Evolutionary conservation across 192 early-diverging fungal species (phyloP), one percentile per base, ranked within the genome.

Genomic region (Entrophospora sp.): DNA sequence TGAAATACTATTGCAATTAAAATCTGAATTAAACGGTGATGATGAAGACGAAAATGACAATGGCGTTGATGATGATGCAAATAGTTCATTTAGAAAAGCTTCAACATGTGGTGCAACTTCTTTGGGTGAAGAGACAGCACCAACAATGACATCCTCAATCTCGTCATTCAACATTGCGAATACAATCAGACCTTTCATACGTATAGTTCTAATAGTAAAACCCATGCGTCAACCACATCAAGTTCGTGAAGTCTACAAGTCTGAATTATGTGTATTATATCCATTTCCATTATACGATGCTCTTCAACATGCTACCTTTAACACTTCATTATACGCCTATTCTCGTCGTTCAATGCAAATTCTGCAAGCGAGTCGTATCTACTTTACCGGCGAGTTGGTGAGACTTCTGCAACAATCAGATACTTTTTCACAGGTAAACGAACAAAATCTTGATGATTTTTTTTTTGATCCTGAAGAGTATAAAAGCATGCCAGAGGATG

Each of bases 311-410:
- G 64, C 64, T 16, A 66, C 64, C 2, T 66, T 66, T 55, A 66
- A 66, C 27, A 30, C 64, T 40, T 66, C 40, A 10, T 49, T 66
- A 32, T 66, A 66, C 28, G 49, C 64, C 30, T 42, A 36, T 53
- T 66, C 64, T 55, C 64, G 64, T 42, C 64, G 64, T 18, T n/a
- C 64, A 20, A 66, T 66, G 64, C 64, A 66, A 55, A 66, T 66
- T 36, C 35, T 66, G 20, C 64, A 66, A 66, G 64, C 51, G 13
- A 40, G 35, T 42, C 32, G 35, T 24, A 7, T 35, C 9, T 56
- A 66, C 32, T 66, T 66, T 36, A 28, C 64, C 14, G 51, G 55
- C 14, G 64, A 66, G 22, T 43, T 66, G 12, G 49, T 66, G 20
- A 27, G 51, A 30, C 34, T n/a, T 18, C 55, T 66, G 28, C 64